These are phyloP conservation scores for Tetrapisispora namnaoensis DNA, from an alignment of 805 yeast genomes.

Conservation along the genomic window DNA sequence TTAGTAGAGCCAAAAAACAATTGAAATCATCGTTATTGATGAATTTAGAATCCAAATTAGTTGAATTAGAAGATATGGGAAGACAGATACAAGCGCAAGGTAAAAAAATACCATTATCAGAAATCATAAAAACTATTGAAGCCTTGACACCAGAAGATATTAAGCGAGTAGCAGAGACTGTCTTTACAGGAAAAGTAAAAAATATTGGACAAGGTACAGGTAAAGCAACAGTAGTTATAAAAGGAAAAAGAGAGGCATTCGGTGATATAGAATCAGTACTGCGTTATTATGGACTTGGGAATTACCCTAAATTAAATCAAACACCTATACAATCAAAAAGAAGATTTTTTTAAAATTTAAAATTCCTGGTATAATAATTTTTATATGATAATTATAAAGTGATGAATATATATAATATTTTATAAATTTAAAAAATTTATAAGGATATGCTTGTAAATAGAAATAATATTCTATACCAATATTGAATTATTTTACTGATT, in stretches of 20 bases:
- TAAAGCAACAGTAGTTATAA: conserved; percentile 77
- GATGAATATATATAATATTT: neutral
- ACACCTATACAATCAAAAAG: conserved; percentile 6
- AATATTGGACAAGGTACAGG: conserved; percentile 43
- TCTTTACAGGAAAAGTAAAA: conserved; percentile 56
- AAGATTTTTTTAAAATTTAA: conserved; percentile 19
- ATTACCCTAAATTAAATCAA: conserved; percentile 4
- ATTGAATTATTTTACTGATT: too few relatives aligned
- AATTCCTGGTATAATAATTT: neutral
- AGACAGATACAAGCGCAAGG: conserved; percentile 86
- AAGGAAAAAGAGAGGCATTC: conserved; percentile 75
- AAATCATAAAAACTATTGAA: conserved; percentile 75
- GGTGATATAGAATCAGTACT: conserved; percentile 71
- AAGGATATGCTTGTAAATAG: too few relatives aligned
- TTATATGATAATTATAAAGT: too few relatives aligned
- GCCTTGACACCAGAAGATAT: conserved; percentile 58
- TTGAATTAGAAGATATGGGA: conserved; percentile 92
- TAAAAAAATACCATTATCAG: conserved; percentile 59
- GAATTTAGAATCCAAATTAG: conserved; percentile 88
- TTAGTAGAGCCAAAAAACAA: conserved; percentile 85
- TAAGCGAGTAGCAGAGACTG: conserved; percentile 59
- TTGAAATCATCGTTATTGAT: conserved; percentile 76
- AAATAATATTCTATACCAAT: too few relatives aligned
- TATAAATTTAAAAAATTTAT: too few relatives aligned
- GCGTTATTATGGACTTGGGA: conserved; percentile 65